Evolutionary conservation across 495 filamentous ascomycete genomes (phyloP), one percentile per base, ranked within the genome.

Genomic region (Chlorociboria aeruginascens): DNA sequence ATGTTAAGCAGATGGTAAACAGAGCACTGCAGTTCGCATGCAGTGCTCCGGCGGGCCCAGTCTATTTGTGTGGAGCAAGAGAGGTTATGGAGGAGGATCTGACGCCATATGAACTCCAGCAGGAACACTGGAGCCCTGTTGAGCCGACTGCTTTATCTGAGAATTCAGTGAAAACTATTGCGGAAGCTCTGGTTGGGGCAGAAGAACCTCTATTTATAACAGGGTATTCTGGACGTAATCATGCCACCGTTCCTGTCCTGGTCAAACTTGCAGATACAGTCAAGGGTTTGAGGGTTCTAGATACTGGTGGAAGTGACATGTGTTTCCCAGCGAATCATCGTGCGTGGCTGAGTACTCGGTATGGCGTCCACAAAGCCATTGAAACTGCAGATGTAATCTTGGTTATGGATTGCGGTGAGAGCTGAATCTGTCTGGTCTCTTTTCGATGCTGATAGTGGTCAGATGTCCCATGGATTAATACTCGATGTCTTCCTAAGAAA

Each of bases 81-180:
- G 90, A 97, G 60, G 78, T 88, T 8, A 88, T 97, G 83, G 90
- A 94, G 59, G 82, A 90, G 61, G 89, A 97, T 42, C 83, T 97
- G 41, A 71, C 76, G 48, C 86, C 86, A 4, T 95, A 96, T 60
- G 57, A 69, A 11, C 64, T 96, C 12, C 70, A 82, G n/a, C 84
- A 84, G 57, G 67, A 63, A 14, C 68, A 78, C 43, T 97, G 90
- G 90, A 70, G 76, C 8, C 73, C 83, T 0, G 79, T 95, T 10
- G 75, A 79, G 46, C 77, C 88, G 6, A 74, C 82, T n/a, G 89
- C 83, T 10, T 56, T 97, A 54, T 74, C 86, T 1, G 61, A 67
- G 13, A 66, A 65, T 16, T 87, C 79, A 1, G 74, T 88, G 10
- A 67, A 80, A 56, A 63, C 69, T 25, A 86, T 96, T 46, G 73